These are phyloP conservation scores for Torulaspora quercuum DNA, from an alignment of 805 yeast genomes.

Conservation along the genomic window DNA sequence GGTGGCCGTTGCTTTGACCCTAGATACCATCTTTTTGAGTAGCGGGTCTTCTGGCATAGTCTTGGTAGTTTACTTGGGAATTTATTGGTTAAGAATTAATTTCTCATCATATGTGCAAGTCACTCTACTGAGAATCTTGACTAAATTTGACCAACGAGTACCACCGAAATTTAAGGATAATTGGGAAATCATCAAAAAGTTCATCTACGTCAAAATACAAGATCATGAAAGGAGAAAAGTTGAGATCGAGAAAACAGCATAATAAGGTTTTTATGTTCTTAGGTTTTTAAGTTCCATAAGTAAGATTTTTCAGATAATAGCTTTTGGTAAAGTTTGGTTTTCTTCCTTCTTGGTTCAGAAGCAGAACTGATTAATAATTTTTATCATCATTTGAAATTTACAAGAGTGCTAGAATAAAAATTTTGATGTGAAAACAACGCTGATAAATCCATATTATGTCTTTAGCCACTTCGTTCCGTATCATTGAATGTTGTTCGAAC, in stretches of 20 bases:
- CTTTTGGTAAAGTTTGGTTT: constrained; percentile 62
- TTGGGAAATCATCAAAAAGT: constrained; percentile 42
- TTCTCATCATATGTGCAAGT: constrained; percentile 44
- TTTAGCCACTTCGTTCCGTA: constrained; percentile 1
- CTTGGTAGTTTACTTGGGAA: constrained; percentile 50
- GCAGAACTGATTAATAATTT: constrained; percentile 82
- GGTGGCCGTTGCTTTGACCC: constrained; percentile 48
- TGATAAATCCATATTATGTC: constrained; percentile 6
- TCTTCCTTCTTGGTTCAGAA: constrained; percentile 87
- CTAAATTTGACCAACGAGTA: constrained; percentile 33
- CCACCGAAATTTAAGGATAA: constrained; percentile 37
- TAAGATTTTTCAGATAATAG: constrained; percentile 40
- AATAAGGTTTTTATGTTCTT: background rate
- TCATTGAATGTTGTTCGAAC: no score
- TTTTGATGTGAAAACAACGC: constrained; percentile 7
- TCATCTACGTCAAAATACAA: constrained; percentile 42
- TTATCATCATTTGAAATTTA: constrained; percentile 32
- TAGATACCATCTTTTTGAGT: constrained; percentile 61
- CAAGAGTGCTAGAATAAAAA: constrained; percentile 2
- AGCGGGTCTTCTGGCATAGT: constrained; percentile 67
- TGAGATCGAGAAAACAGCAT: constrained; percentile 12
- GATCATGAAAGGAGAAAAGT: constrained; percentile 31
- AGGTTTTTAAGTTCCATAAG: background rate
- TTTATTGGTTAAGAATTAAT: constrained; percentile 70
- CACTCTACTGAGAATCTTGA: constrained; percentile 32